Base-by-base conservation (phyloP, 2,329 filamentous ascomycete species). In the Beauveria sp. region DNA sequence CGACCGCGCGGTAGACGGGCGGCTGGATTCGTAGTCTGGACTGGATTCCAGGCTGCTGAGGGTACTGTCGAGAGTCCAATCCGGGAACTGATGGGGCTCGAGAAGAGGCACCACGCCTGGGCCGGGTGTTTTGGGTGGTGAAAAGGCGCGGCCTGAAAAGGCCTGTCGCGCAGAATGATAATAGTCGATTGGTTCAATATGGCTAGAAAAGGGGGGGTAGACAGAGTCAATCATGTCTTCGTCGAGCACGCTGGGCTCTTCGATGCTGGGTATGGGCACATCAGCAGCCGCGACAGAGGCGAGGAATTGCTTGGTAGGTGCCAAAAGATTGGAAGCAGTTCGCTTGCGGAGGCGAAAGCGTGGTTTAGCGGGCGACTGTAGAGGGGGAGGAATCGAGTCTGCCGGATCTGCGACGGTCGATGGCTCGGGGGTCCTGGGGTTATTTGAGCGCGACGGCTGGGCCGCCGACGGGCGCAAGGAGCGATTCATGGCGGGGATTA, bases 261-360 rank as follows among this genome's bases (percentile, higher is more conserved):
- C 85, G 61, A 88, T 86, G 70, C 84, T 87, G 16, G 84, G 85
- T 56, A 88, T 80, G 26, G 84, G 83, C 4, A 86, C 75, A 68
- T 88, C 85, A 63, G 84, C 85, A 20, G 84, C 84, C 50, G 83
- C 84, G 61, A 88, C 85, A 4, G 84, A 87, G 3, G 84, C 84
- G n/a, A 88, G 79, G 67, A 88, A 88, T 55, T 87, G 83, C 67
- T 85, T 78, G 1, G 85, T 87, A 2, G 85, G 84, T 43, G 84
- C 84, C 62, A 78, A 72, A 12, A 83, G 74, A 61, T 79, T 77
- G 48, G 81, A 79, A 43, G 77, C 77, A 67, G 79, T 77, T 66
- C 83, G 82, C 66, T 80, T 78, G 71, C 83, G 83, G 63, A 86
- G 71, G 64, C 77, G 79, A 66, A 85, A 75, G 58, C 80, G 80